phyloP scores from a whole-genome alignment of 2,329 filamentous ascomycete species.

The Teratosphaeria viscida region DNA sequence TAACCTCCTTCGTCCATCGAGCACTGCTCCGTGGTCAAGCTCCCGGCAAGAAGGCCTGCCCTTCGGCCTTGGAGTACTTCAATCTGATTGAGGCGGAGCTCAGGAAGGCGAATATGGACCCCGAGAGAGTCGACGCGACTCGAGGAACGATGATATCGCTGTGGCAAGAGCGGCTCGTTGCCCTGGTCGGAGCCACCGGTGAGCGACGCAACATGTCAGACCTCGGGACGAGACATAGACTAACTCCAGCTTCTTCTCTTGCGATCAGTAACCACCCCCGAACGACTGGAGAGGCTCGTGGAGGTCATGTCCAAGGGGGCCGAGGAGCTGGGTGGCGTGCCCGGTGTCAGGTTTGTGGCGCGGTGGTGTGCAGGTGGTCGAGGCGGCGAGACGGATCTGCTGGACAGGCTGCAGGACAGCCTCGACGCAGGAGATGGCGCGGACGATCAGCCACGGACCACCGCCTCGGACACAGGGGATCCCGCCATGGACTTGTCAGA shows the following conservation, averaged over 20 bases:
- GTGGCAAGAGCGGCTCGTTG: background rate
- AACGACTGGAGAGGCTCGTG: background rate
- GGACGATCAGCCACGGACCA: background rate
- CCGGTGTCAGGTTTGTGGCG: background rate
- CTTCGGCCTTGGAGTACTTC: background rate
- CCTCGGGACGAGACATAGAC: background rate
- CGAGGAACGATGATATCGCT: background rate
- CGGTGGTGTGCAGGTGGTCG: background rate
- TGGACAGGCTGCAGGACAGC: background rate
- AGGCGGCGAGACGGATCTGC: background rate
- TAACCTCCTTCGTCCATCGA: background rate
- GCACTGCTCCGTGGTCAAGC: background rate
- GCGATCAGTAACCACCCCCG: background rate
- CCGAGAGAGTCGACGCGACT: background rate
- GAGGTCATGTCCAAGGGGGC: background rate
- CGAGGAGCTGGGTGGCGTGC: background rate
- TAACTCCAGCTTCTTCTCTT: background rate
- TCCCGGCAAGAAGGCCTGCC: background rate
- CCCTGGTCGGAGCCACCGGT: background rate
- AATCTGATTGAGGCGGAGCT: background rate
- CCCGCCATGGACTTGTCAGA: background rate
- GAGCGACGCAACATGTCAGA: background rate
- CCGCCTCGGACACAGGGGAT: background rate
- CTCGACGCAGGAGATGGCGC: background rate
- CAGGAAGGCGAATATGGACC: background rate